Conservation (phyloP, 768 basidiomycete species). For the Pleurotus sapidus region DNA sequence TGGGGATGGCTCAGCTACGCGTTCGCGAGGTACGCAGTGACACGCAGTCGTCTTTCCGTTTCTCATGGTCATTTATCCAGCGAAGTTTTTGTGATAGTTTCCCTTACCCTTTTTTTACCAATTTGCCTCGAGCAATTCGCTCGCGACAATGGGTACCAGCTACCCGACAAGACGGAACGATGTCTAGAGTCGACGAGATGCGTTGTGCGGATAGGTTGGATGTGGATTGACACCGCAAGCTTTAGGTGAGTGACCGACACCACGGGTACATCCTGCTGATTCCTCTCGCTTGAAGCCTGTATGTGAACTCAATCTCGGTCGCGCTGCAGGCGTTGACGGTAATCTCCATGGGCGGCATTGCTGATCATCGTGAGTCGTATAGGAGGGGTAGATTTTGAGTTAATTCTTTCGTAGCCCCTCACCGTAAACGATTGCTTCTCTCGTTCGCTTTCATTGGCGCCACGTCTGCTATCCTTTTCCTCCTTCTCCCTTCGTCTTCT, state of each 20-base stretch:
- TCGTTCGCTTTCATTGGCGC: slow-evolving; percentile 74
- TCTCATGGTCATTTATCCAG: slow-evolving; percentile 28
- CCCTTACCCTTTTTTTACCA: slow-evolving; percentile 77
- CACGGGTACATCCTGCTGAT: not conserved
- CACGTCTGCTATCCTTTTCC: slow-evolving; percentile 62
- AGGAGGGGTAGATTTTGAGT: not conserved
- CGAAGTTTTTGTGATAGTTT: slow-evolving; percentile 81
- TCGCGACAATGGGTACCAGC: slow-evolving; percentile 78
- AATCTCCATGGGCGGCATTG: slow-evolving; percentile 90
- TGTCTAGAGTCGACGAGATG: slow-evolving; percentile 65
- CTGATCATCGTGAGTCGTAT: slow-evolving; percentile 72
- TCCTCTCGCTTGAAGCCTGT: slow-evolving; percentile 50
- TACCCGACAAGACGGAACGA: slow-evolving; percentile 62
- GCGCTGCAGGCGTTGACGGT: slow-evolving; percentile 91
- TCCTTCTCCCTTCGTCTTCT: slow-evolving; percentile 70
- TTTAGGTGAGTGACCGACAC: slow-evolving; percentile 61
- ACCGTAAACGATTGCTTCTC: slow-evolving; percentile 78
- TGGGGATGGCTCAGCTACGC: slow-evolving; percentile 84
- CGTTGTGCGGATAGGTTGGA: slow-evolving; percentile 78
- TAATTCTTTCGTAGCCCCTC: slow-evolving; percentile 37
- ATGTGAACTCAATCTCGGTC: slow-evolving; percentile 85
- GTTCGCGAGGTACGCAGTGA: slow-evolving; percentile 62
- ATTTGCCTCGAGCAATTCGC: slow-evolving; percentile 89
- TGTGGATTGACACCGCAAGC: slow-evolving; percentile 89
- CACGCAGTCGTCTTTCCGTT: no score